Conservation (phyloP, 2,329 filamentous ascomycete genomes). For the Domatiomyces catenatus region DNA sequence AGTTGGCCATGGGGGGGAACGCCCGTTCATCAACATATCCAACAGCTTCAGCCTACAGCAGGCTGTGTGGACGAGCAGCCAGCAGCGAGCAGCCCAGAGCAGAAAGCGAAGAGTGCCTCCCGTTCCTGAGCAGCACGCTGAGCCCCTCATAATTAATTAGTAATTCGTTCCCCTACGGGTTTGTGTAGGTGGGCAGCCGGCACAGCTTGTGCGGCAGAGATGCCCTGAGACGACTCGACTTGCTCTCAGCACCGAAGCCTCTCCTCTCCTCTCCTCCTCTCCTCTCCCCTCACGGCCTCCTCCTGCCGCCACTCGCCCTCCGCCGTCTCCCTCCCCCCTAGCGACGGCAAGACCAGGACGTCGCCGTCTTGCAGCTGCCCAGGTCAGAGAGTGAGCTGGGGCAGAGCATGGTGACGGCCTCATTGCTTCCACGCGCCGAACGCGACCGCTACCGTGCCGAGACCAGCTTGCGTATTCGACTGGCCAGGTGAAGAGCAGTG, state of each 20-base stretch:
- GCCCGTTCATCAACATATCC: neutral
- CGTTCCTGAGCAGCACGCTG: neutral
- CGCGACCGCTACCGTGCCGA: neutral
- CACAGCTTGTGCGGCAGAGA: neutral
- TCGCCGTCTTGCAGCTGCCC: neutral
- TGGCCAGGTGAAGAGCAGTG: neutral
- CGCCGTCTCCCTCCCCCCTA: too few relatives aligned
- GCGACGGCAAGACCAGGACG: neutral
- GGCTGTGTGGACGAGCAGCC: neutral
- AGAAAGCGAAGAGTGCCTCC: neutral
- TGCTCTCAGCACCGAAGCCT: neutral
- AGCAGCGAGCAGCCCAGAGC: neutral
- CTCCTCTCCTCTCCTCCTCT: neutral
- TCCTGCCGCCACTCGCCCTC: neutral
- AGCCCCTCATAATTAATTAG: neutral
- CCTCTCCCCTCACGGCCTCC: neutral
- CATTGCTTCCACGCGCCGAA: conserved; percentile 11
- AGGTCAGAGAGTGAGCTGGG: neutral
- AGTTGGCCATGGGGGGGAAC: neutral
- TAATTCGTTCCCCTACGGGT: neutral
- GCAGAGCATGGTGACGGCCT: conserved; percentile 3
- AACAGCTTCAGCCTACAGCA: neutral
- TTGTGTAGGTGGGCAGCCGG: neutral
- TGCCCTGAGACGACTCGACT: neutral
- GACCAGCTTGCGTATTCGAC: neutral